Evolutionary conservation across 768 basidiomycete species (phyloP).

Genomic region (Lyophyllum shimeji): DNA sequence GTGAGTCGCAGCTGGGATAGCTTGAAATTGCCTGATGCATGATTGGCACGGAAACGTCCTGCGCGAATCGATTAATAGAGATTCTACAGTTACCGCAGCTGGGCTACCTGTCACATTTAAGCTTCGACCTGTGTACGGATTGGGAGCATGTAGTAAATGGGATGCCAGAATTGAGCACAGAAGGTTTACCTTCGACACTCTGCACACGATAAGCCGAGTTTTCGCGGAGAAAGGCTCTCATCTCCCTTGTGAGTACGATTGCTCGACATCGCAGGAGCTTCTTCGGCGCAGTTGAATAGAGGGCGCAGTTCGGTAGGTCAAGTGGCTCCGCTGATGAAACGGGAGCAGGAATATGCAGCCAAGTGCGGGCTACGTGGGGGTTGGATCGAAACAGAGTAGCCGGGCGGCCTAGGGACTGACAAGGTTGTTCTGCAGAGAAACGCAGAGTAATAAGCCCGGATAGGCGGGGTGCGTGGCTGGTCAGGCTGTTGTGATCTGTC

Average conservation of each 20-base stretch:
- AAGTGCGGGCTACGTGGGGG: not conserved
- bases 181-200: slow-evolving; percentile 47
- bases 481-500: not conserved
- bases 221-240: slow-evolving; percentile 26
- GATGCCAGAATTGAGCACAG: not conserved
- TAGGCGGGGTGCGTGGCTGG: too few relatives aligned
- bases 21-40: slow-evolving; percentile 37
- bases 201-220: slow-evolving; percentile 47
- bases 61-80: slow-evolving; percentile 9
- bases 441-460: too few relatives aligned
- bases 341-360: not conserved
- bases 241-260: slow-evolving; percentile 11
- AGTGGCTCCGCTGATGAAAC: not conserved
- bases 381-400: not conserved
- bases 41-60: slow-evolving; percentile 56
- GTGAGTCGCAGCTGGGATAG: not conserved
- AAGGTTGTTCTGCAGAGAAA: not conserved
- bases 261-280: slow-evolving; percentile 10
- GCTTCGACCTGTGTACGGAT: slow-evolving; percentile 40
- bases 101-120: slow-evolving; percentile 49
- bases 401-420: not conserved
- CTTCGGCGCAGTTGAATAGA: not conserved
- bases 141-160: not conserved
- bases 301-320: not conserved
- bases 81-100: not conserved